Evolutionary conservation across 2,329 filamentous ascomycete genomes (phyloP), one percentile per base, ranked within the genome.

Genomic region (Dryadomyces sulphureus): DNA sequence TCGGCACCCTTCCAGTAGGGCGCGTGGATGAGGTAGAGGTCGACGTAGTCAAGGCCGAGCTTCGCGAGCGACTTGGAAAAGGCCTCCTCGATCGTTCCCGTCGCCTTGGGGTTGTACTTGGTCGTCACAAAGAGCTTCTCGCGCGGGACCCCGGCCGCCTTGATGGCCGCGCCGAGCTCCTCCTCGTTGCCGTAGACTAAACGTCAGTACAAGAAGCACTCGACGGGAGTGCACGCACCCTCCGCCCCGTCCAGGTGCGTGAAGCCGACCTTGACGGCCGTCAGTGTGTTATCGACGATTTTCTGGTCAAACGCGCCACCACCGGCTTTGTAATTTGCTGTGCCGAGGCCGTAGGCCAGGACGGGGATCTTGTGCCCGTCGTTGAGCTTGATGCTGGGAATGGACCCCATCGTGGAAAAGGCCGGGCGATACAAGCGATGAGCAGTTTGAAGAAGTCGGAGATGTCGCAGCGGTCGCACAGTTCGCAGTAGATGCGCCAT

Each of bases 231-330:
- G 17, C 1, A 52, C 62, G 48, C 58, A 79, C 79, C 64, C 65
- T 89, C 79, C 19, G 84, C 84, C 38, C 83, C 77, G 59, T 90
- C 84, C 3, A 89, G 68, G 56, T 89, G 83, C 48, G 70, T 69
- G 60, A 79, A 88, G 21, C 81, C 83, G n/a, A 75, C 61, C 46
- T 74, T 71, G 54, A 87, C 80, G 27, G 84, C 83, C 52, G 64
- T 70, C 47, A 81, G 73, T 38, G 70, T 69, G 45, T 64, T 52
- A 21, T 67, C 61, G 40, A 71, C 58, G 42, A 72, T 62, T 5
- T 69, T 65, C 47, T 77, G 63, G 52, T 85, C 77, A 38, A 79
- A 63, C 27, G 5, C 16, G 41, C 69, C 63, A 41, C 60, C 62
- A 34, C 63, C 62, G 4, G 58, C 11, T 58, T 74, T 84, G 62